phyloP scores from a whole-genome alignment of 257 asterid species.

The Nicotiana noctiflora region DNA sequence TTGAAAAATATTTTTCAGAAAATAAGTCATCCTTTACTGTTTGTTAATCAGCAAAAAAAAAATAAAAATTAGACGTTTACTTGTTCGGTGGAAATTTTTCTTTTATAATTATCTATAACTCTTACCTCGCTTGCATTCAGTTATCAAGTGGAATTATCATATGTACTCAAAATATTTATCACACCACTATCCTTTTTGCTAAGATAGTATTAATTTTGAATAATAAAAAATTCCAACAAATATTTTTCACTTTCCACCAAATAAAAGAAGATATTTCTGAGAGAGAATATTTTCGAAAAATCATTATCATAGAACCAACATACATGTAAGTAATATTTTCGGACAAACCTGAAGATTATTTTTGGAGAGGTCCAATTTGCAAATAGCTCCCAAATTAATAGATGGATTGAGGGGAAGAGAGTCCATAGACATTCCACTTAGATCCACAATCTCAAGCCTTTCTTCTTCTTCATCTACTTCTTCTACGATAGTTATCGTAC shows the following conservation, averaged over 20 bases:
- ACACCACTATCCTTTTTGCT: no score
- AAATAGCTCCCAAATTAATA: constrained; percentile 47
- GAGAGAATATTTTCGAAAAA: no score
- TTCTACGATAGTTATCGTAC: neutral
- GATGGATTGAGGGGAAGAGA: constrained; percentile 38
- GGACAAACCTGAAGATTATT: constrained; percentile 69
- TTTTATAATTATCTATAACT: neutral
- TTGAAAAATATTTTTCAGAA: neutral
- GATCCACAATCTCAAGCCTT: constrained; percentile 53
- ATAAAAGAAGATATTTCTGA: no score
- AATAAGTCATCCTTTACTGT: neutral
- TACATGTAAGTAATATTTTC: no score
- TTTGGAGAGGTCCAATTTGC: constrained; percentile 80
- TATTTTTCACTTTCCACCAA: no score
- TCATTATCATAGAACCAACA: no score
- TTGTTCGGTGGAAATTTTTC: neutral
- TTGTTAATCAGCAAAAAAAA: neutral
- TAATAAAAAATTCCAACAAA: no score
- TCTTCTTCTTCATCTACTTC: neutral
- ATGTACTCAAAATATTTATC: no score
- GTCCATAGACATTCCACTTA: constrained; percentile 70
- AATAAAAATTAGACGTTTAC: no score
- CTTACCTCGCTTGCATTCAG: neutral
- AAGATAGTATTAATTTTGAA: no score
- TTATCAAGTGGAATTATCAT: no score